Evolutionary conservation across 2,329 filamentous ascomycete genomes (phyloP).

Genomic region (Dactylonectria macrodidyma): DNA sequence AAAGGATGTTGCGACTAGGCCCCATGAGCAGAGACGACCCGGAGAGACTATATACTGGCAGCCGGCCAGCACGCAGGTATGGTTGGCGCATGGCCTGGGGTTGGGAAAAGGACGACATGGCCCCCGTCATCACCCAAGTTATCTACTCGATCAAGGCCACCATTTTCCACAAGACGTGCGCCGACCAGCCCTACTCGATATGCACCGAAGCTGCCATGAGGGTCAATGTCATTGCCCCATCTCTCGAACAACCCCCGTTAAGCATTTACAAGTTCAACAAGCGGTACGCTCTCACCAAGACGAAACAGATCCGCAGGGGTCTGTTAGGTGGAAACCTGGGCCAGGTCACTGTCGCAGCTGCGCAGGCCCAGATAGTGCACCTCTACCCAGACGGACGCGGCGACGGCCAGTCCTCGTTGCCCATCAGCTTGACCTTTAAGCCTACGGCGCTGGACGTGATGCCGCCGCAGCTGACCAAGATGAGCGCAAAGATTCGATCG

Average conservation of each 20-base stretch:
- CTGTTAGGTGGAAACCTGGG: neutral
- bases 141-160: neutral
- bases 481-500: constrained; percentile 1
- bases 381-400: neutral
- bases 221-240: neutral
- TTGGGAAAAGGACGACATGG: constrained; percentile 6
- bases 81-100: too few species aligned
- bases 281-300: neutral
- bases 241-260: constrained; percentile 3
- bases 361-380: neutral
- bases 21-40: too few species aligned
- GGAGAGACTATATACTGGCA: too few species aligned
- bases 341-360: neutral
- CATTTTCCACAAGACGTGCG: neutral
- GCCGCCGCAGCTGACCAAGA: neutral
- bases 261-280: neutral
- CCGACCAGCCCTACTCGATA: neutral
- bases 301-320: neutral
- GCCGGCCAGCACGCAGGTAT: too few species aligned
- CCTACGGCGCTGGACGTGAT: neutral
- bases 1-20: too few species aligned
- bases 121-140: neutral
- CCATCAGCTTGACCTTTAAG: constrained; percentile 3
- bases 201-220: neutral
- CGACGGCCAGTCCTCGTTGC: neutral